Evolutionary conservation across 129 eudicot genomes (phyloP).

Genomic region (Logfia minima): DNA sequence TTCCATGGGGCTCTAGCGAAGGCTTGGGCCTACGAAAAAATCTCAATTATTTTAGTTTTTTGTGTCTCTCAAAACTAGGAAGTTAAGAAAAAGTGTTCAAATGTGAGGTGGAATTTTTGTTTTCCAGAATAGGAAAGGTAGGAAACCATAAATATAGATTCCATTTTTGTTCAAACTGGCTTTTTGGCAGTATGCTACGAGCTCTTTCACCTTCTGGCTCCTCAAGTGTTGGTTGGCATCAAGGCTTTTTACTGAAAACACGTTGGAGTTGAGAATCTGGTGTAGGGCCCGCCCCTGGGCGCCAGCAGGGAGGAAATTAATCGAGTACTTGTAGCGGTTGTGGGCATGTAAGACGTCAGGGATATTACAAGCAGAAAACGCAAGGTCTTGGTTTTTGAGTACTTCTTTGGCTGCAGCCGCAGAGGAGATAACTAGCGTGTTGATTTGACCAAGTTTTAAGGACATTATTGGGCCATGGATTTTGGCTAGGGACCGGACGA

Average conservation of each 20-base stretch:
- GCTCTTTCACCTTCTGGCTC: too few relatives aligned
- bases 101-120: too few relatives aligned
- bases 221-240: too few relatives aligned
- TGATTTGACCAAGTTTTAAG: neutral
- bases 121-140: too few relatives aligned
- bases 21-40: too few relatives aligned
- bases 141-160: too few relatives aligned
- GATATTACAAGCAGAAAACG: constrained; percentile 10
- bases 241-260: constrained; percentile 11
- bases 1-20: constrained; percentile 18
- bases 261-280: constrained; percentile 20
- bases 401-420: constrained; percentile 29
- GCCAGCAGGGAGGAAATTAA: constrained; percentile 46
- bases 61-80: too few relatives aligned
- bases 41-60: too few relatives aligned
- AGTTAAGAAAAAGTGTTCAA: too few relatives aligned
- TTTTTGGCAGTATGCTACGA: too few relatives aligned
- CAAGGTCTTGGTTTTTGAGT: constrained; percentile 32
- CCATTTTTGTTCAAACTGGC: too few relatives aligned
- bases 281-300: constrained; percentile 47
- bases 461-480: constrained; percentile 38
- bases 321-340: constrained; percentile 21
- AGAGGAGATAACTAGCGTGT: constrained; percentile 21
- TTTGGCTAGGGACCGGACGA: constrained; percentile 32
- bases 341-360: constrained; percentile 23